Evolutionary conservation across 306 rosid species (phyloP), one percentile per base, ranked within the genome.

Genomic region (Lathyrus tuberosus): DNA sequence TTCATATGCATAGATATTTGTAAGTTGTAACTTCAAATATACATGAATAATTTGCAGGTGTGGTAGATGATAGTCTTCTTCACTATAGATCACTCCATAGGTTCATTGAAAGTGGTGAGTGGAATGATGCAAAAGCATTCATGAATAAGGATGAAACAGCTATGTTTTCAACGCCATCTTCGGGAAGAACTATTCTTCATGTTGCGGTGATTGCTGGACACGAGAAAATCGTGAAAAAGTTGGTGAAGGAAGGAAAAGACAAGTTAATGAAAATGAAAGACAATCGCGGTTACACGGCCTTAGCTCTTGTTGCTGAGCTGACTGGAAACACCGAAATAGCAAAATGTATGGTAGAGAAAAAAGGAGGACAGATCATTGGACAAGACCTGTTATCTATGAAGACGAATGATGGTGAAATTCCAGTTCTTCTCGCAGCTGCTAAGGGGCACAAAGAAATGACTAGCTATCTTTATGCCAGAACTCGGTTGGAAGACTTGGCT

Each of bases 391-490:
- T 74, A 13, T 2, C 1, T 18, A 41, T 53, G n/a, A 1, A 8
- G 41, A 65, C 10, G 13, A 12, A 17, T 0, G 16, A 3, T 1
- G 41, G 59, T 8, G 73, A 75, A 33, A 75, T 75, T 44, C 79
- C 79, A 1, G 42, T 66, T 43, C 79, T 75, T 44, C 33, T 56
- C 2, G 59, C 72, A 3, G 66, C 78, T 3, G 28, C 56, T 30
- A 54, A 17, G 18, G 72, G 60, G 0, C n/a, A n/a, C n/a, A n/a
- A n/a, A n/a, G n/a, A n/a, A n/a, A n/a, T n/a, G n/a, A n/a, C n/a
- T n/a, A n/a, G n/a, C n/a, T n/a, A n/a, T n/a, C n/a, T n/a, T n/a
- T n/a, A n/a, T n/a, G n/a, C n/a, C n/a, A n/a, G n/a, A n/a, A n/a
- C n/a, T n/a, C n/a, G n/a, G n/a, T n/a, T n/a, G n/a, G n/a, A n/a